These are phyloP conservation scores for Colletotrichum truncatum DNA, from an alignment of 2,329 filamentous ascomycete genomes.

Conservation along the genomic window DNA sequence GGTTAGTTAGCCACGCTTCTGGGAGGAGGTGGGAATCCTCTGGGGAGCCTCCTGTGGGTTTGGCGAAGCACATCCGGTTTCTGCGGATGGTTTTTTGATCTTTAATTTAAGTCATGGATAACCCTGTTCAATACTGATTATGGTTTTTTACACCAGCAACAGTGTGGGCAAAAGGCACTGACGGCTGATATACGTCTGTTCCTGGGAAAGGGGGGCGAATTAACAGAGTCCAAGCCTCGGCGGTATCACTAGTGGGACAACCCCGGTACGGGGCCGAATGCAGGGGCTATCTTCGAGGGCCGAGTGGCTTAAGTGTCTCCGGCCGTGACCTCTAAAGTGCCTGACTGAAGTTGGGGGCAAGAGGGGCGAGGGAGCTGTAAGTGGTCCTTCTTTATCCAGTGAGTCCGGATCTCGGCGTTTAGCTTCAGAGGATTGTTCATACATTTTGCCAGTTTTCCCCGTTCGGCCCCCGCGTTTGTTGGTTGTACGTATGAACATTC, in stretches of 20 bases:
- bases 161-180: conserved; percentile 1
- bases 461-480: neutral
- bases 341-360: neutral
- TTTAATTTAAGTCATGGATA: too few species aligned
- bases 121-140: too few species aligned
- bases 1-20: neutral
- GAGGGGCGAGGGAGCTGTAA: neutral
- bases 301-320: neutral
- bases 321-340: neutral
- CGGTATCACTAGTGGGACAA: neutral
- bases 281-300: neutral
- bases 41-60: neutral
- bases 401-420: conserved; percentile 8
- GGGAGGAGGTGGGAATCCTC: neutral
- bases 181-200: neutral
- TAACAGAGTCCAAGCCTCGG: neutral
- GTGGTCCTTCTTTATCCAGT: neutral
- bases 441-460: neutral
- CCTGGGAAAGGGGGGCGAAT: neutral
- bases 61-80: too few species aligned
- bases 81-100: too few species aligned
- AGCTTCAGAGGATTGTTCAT: neutral
- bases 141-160: neutral
- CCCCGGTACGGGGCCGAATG: conserved; percentile 17
- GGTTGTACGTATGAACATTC: neutral